Evolutionary conservation across 352 stramenopile species (phyloP), one percentile per base, ranked within the genome.

Genomic region (Phytophthora ohioensis): DNA sequence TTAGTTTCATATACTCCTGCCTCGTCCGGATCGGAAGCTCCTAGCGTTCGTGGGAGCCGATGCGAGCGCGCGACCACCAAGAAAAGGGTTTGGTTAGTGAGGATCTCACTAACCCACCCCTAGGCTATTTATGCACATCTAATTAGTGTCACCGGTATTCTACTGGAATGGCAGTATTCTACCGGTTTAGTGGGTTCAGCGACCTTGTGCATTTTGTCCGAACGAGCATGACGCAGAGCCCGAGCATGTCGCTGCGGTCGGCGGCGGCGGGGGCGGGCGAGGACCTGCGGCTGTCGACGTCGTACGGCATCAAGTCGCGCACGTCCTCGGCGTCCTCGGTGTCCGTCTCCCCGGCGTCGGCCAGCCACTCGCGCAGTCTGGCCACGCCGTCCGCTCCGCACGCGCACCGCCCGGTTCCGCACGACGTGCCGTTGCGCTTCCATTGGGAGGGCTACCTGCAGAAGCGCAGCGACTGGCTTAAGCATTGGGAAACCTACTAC

Each of bases 401-500:
- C 8, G 17, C 47, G 21, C 47, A 35, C 27, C 38, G 69, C 42
- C 43, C 45, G 74, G 57, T 61, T 3, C 77, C 73, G 34, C 51
- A 74, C 11, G 71, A 79, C 46, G 80, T 90, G 46, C 82, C 70
- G 21, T 67, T 91, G 47, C 78, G 76, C 13, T 88, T 86, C 67
- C 85, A 95, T 65, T 96, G 87, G 87, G 87, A 92, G 56, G 89
- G 89, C 38, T 96, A 96, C 58, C 77, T 96, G 13, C 88, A 95
- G 80, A 96, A 96, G 73, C 85, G 88, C 67, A 93, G 84, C 52
- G 89, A 96, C 76, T 96, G 89, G 89, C 85, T 96, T 60, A 96
- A 95, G 76, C 87, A 96, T 73, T 95, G 87, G 89, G 89, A 96
- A 64, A 96, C 86, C 42, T 96, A 94, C 80, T 96, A 93, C 71